A percentile compares a stretch with the other conserved stretches of the same genome.
Evolutionary conservation across 1,284 basidiomycete species (phyloP).

Genomic region (Ceratobasidium sp.): DNA sequence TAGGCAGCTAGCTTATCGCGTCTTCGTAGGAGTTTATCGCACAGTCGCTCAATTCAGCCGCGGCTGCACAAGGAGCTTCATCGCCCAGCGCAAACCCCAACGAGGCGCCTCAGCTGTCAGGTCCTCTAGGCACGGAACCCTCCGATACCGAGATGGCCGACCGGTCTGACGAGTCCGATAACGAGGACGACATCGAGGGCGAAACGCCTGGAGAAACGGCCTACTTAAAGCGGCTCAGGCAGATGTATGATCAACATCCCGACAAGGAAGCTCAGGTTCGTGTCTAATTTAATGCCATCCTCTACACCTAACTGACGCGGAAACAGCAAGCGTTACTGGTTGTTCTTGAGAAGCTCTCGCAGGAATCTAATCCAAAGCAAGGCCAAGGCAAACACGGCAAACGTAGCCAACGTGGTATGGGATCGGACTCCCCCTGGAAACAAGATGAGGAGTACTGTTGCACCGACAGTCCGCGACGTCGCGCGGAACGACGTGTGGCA

Average conservation of each 20-base stretch:
- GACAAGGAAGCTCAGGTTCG: background rate
- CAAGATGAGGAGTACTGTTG: conserved; percentile 1
- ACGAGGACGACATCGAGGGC: background rate
- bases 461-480: background rate
- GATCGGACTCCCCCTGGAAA: background rate
- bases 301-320: no score
- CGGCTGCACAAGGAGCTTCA: no score
- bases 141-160: no score
- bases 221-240: background rate
- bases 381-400: background rate
- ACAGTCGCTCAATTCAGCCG: no score
- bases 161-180: background rate
- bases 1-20: no score
- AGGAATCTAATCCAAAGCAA: background rate
- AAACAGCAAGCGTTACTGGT: background rate
- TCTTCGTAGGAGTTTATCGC: no score
- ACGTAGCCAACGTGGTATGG: background rate
- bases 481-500: background rate
- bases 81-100: no score
- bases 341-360: background rate
- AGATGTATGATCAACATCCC: background rate
- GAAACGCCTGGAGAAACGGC: background rate
- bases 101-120: no score
- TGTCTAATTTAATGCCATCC: background rate
- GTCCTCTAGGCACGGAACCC: no score